Evolutionary conservation across 1,284 basidiomycete genomes (phyloP).

Genomic region (Mycosarcoma mackinlayi): DNA sequence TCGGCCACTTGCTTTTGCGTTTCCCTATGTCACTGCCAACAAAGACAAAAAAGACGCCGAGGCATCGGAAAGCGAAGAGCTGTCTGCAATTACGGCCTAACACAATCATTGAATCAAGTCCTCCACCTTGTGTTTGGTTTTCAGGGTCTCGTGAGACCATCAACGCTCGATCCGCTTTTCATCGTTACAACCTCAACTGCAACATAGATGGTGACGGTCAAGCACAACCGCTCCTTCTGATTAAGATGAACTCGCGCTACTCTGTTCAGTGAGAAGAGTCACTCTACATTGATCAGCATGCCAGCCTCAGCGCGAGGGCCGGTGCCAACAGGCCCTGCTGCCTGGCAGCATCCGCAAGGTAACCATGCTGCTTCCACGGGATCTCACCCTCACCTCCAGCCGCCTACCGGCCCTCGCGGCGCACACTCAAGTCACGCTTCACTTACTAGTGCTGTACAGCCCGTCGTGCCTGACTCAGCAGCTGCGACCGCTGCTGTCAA

Average conservation of each 20-base stretch:
- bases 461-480: neutral
- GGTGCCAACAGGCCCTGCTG: conserved; percentile 7
- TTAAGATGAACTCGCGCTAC: no score
- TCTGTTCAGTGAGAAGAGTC: no score
- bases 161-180: no score
- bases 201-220: no score
- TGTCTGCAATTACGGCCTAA: no score
- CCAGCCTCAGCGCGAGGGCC: conserved; percentile 18
- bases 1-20: neutral
- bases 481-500: neutral
- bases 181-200: no score
- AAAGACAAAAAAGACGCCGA: neutral
- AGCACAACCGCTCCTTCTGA: no score
- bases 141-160: no score
- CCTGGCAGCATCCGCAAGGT: conserved; percentile 21
- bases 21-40: neutral
- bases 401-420: conserved; percentile 22
- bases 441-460: neutral
- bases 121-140: no score
- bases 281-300: no score
- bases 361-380: conserved; percentile 4
- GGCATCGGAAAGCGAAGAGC: neutral
- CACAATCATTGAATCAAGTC: no score
- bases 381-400: neutral
- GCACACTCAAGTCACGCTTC: neutral